Evolutionary conservation across 257 asterid genomes (phyloP), one percentile per base, ranked within the genome.

Genomic region (Lantana camara): DNA sequence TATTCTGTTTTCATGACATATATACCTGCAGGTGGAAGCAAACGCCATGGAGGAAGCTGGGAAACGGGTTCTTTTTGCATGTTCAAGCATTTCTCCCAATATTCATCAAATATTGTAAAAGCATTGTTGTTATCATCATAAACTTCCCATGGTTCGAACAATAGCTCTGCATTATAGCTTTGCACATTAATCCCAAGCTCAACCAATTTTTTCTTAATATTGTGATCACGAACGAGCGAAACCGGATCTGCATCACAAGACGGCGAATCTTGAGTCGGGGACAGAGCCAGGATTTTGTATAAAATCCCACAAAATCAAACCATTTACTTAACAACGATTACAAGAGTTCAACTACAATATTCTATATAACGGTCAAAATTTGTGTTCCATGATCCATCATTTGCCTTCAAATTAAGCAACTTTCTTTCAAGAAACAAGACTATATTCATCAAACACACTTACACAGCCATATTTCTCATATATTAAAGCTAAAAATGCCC

Each of bases 111-210:
- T 23, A 77, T 80, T 7, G 91, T 84, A 61, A 85, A 83, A 44
- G 85, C 80, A n/a, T 70, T 77, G 12, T 86, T 88, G 10, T 79
- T 76, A 14, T 86, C 90, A 68, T 81, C 83, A 59, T 77, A 82
- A 10, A 84, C 87, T 70, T 94, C 97, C 99, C 99, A 94, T 4
- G 97, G 99, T 72, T 90, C 96, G 21, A 81, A 74, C 64, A 94
- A 64, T 49, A 90, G 80, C 62, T 94, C 96, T 1, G 90, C 82
- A 9, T 84, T 88, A 56, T 69, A 87, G 84, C 95, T 81, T 59
- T 88, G 86, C 55, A 94, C 95, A 6, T 77, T 62, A 55, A 90
- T 60, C 32, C 95, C 92, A 24, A 66, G 80, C 65, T 94, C 95
- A 17, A 75, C 80, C 68, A 94, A 58, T 75, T 81, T 86, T 59